These are phyloP conservation scores for Actinidia chinensis DNA, from an alignment of 179 eudicot species.

Conservation along the genomic window DNA sequence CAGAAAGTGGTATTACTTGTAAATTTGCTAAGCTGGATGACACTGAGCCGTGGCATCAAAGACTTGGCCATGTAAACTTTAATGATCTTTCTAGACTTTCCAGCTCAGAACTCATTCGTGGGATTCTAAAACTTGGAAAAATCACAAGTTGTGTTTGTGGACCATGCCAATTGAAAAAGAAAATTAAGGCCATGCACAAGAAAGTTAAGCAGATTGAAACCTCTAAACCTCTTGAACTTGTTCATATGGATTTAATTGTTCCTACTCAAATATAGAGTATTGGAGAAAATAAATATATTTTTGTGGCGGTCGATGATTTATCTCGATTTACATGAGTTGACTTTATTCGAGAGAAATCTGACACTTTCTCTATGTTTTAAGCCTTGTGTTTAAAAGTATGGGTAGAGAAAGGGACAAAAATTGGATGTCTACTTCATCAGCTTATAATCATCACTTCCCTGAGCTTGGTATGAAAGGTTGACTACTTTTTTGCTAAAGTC, in stretches of 20 bases:
- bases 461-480: not conserved
- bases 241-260: not conserved
- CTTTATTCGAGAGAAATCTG: not conserved
- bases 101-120: not conserved
- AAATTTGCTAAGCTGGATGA: too few relatives aligned
- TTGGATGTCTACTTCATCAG: not conserved
- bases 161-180: not conserved
- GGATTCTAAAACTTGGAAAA: not conserved
- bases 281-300: not conserved
- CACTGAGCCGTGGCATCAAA: not conserved
- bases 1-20: not conserved
- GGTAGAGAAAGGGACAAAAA: not conserved
- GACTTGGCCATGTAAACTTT: not conserved
- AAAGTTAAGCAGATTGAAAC: not conserved
- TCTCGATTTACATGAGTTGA: not conserved
- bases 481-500: not conserved
- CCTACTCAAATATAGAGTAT: not conserved
- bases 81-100: not conserved
- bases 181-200: not conserved
- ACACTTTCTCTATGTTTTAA: not conserved
- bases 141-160: not conserved
- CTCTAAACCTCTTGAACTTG: not conserved
- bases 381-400: too few relatives aligned
- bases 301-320: not conserved
- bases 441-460: not conserved